Conservation (phyloP, 345 rosid genomes). For the Capsella bursapastoris region DNA sequence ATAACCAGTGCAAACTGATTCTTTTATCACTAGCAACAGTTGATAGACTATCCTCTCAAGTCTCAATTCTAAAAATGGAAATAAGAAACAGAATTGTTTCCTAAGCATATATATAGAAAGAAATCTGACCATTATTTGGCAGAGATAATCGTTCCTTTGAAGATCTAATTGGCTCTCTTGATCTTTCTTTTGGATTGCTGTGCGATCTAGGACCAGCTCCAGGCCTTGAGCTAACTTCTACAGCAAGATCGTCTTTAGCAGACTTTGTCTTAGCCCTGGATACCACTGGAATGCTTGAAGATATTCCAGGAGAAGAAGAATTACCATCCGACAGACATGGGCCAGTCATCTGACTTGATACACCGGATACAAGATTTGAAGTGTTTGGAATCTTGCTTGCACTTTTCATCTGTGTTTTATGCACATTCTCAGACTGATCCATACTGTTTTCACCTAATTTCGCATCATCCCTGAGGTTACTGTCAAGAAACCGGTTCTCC, state of each 20-base stretch:
- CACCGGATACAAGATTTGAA: constrained; percentile 50
- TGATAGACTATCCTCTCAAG: constrained; percentile 1
- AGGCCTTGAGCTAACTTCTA: constrained; percentile 61
- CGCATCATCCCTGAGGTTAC: constrained; percentile 78
- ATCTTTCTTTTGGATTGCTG: constrained; percentile 94
- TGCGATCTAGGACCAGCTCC: constrained; percentile 61
- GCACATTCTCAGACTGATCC: constrained; percentile 53
- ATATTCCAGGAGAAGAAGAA: constrained; percentile 64
- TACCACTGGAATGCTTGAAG: constrained; percentile 56
- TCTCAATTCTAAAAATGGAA: not conserved
- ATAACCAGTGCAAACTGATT: not conserved
- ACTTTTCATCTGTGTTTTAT: constrained; percentile 58
- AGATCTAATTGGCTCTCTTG: constrained; percentile 54
- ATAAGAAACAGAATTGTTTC: constrained; percentile 4
- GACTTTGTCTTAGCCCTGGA: constrained; percentile 63
- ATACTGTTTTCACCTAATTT: constrained; percentile 58
- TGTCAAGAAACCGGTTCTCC: constrained; percentile 98
- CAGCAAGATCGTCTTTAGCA: constrained; percentile 50
- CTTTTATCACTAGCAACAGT: not conserved
- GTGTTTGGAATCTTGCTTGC: constrained; percentile 55
- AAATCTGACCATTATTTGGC: constrained; percentile 64
- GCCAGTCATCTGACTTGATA: constrained; percentile 65
- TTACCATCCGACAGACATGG: constrained; percentile 74
- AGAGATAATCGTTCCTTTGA: constrained; percentile 74
- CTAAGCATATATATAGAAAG: not conserved